These are phyloP conservation scores for Kodamaea hsintzibuensis DNA, from an alignment of 805 yeast genomes.

Conservation along the genomic window DNA sequence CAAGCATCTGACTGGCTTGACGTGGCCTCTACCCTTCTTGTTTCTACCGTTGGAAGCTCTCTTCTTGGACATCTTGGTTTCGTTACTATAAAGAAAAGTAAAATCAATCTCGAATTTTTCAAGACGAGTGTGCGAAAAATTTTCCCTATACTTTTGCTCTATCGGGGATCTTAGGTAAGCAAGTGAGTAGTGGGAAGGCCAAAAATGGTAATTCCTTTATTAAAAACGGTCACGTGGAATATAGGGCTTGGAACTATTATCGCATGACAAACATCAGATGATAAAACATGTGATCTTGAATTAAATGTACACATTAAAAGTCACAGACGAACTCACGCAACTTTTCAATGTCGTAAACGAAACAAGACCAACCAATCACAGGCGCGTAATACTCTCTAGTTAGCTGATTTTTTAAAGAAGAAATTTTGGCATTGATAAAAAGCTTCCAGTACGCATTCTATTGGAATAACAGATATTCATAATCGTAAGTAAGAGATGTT, in stretches of 20 bases:
- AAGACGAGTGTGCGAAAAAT: slow-evolving; percentile 2
- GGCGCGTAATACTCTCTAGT: slow-evolving; percentile 3
- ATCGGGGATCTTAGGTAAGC: not conserved
- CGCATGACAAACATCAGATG: not conserved
- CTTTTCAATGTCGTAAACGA: not conserved
- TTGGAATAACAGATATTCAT: slow-evolving; percentile 1
- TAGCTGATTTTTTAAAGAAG: slow-evolving; percentile 11
- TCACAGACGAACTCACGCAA: not conserved
- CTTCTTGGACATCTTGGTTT: slow-evolving; percentile 95
- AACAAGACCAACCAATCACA: slow-evolving; percentile 7
- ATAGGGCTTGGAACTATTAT: not conserved
- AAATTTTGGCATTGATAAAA: slow-evolving; percentile 4
- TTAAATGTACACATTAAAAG: not conserved
- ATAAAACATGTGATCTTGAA: not conserved
- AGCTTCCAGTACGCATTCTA: slow-evolving; percentile 1
- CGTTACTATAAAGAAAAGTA: slow-evolving; percentile 5
- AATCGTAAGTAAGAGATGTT: not conserved
- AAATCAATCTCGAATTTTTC: not conserved
- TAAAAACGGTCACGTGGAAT: not conserved
- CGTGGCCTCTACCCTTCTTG: slow-evolving; percentile 99
- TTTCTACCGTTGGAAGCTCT: slow-evolving; percentile 99
- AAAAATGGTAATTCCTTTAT: not conserved
- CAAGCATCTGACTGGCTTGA: slow-evolving; percentile 98
- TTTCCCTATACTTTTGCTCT: not conserved
- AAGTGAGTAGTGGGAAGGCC: not conserved